A percentile compares a stretch with the other conserved stretches of the same genome.
Conservation (phyloP, 306 rosid genomes). For the cucumber (Cucumis sativus) region DNA sequence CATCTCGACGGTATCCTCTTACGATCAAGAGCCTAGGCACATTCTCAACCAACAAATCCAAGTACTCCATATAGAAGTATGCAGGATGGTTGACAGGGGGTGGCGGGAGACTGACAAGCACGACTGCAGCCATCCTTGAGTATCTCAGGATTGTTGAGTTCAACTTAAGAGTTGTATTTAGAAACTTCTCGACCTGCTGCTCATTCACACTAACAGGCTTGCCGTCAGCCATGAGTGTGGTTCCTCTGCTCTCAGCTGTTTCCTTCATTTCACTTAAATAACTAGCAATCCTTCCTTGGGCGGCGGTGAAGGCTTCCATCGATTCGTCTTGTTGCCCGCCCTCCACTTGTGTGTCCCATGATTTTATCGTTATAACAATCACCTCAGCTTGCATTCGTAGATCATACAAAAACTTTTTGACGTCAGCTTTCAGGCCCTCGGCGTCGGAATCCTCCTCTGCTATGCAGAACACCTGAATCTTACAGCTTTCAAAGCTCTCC, state of each 20-base stretch:
- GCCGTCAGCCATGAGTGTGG: slow-evolving; percentile 77
- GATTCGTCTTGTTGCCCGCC: slow-evolving; percentile 72
- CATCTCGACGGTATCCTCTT: slow-evolving; percentile 92
- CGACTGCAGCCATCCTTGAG: slow-evolving; percentile 99
- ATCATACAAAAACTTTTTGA: slow-evolving; percentile 88
- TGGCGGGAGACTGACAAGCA: slow-evolving; percentile 89
- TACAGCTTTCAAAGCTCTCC: slow-evolving; percentile 86
- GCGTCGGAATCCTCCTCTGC: slow-evolving; percentile 96
- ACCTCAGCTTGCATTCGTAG: slow-evolving; percentile 99
- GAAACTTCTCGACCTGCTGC: slow-evolving; percentile 85
- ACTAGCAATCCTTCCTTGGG: slow-evolving; percentile 50
- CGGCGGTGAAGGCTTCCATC: slow-evolving; percentile 49
- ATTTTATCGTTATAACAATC: slow-evolving; percentile 71
- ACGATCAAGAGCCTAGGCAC: slow-evolving; percentile 87
- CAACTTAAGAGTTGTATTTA: slow-evolving; percentile 75
- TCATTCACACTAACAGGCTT: slow-evolving; percentile 71
- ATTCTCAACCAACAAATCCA: slow-evolving; percentile 97
- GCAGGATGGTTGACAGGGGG: slow-evolving; percentile 85
- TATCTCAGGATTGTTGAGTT: slow-evolving; percentile 75
- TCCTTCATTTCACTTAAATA: slow-evolving; percentile 57
- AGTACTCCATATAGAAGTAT: slow-evolving; percentile 93
- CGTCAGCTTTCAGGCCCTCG: slow-evolving; percentile 85
- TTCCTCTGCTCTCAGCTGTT: slow-evolving; percentile 38
- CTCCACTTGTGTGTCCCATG: slow-evolving; percentile 63
- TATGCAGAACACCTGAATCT: slow-evolving; percentile 96